Percentiles rank a stretch among this genome's conserved stretches.
Conservation (phyloP, 169 alveolate species). For the Eimeria falciformis region DNA sequence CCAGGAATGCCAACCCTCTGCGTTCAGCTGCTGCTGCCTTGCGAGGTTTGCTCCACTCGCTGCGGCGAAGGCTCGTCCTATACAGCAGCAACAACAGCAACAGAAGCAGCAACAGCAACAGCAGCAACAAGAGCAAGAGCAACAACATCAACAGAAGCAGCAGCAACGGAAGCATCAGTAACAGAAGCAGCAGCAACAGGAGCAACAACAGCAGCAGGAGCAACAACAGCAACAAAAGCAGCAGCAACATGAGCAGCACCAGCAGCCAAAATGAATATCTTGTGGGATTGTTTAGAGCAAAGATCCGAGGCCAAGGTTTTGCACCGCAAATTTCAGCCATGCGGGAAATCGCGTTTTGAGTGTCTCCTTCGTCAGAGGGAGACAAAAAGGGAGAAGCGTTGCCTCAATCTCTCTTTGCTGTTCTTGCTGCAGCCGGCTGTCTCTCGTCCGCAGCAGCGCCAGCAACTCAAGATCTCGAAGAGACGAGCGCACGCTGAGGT, state of each 20-base stretch:
- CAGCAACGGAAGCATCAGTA: conserved; percentile 1
- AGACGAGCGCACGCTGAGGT: conserved; percentile 47
- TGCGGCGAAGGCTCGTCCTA: not conserved
- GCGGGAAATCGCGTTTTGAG: not conserved
- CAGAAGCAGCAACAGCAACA: conserved; percentile 8
- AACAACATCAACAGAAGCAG: not conserved
- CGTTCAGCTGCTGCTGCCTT: too few species aligned
- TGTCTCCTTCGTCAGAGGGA: not conserved
- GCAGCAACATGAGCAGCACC: not conserved
- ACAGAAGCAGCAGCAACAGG: not conserved
- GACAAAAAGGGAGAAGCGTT: not conserved
- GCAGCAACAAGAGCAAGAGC: not conserved
- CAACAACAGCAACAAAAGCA: not conserved
- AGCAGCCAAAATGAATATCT: too few species aligned
- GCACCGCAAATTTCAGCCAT: conserved; percentile 21
- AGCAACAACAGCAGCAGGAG: not conserved
- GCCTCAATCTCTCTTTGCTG: conserved; percentile 32
- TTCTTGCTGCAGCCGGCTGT: conserved; percentile 22
- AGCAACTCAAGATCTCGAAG: conserved; percentile 39
- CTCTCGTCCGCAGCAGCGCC: conserved; percentile 19
- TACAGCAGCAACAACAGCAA: conserved; percentile 24
- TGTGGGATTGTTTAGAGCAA: conserved; percentile 1
- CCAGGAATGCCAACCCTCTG: too few species aligned
- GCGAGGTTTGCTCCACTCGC: not conserved
- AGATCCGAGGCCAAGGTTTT: not conserved